phyloP scores from a whole-genome alignment of 345 rosid genomes.

The Hibiscus trionum region DNA sequence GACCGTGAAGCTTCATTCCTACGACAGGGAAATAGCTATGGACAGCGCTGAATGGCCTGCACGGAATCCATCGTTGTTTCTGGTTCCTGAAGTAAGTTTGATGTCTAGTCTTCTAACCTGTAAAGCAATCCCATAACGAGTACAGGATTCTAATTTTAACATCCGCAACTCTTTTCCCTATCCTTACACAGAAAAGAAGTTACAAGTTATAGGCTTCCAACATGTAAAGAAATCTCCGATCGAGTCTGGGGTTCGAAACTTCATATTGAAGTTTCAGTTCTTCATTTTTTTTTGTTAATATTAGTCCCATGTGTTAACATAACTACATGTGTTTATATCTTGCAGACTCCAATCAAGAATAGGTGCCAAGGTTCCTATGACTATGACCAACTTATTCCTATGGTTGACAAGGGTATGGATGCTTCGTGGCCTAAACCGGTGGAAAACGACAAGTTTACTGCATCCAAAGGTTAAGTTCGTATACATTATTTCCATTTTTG shows the following conservation, averaged over 20 bases:
- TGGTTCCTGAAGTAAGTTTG: constrained; percentile 28
- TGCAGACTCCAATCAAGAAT: background rate
- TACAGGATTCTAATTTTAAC: too few relatives aligned
- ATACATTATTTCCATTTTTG: background rate
- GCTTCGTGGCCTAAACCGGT: background rate
- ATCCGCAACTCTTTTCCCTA: background rate
- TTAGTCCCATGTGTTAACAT: background rate
- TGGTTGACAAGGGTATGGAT: constrained; percentile 1
- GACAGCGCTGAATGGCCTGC: background rate
- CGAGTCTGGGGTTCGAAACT: too few relatives aligned
- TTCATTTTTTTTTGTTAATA: too few relatives aligned
- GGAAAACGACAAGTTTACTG: background rate
- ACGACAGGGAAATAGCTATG: constrained; percentile 5
- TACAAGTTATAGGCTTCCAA: too few relatives aligned
- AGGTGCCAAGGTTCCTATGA: background rate
- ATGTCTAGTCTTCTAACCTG: background rate
- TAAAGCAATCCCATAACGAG: background rate
- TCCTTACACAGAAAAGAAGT: background rate
- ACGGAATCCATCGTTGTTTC: constrained; percentile 10
- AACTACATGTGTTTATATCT: background rate
- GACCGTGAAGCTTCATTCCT: constrained; percentile 23
- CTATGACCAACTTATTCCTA: background rate
- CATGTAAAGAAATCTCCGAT: too few relatives aligned
- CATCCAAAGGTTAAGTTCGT: background rate
- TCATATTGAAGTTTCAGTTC: too few relatives aligned